Conservation (phyloP, 1,284 basidiomycete species). For the Ganoderma meredithae region DNA sequence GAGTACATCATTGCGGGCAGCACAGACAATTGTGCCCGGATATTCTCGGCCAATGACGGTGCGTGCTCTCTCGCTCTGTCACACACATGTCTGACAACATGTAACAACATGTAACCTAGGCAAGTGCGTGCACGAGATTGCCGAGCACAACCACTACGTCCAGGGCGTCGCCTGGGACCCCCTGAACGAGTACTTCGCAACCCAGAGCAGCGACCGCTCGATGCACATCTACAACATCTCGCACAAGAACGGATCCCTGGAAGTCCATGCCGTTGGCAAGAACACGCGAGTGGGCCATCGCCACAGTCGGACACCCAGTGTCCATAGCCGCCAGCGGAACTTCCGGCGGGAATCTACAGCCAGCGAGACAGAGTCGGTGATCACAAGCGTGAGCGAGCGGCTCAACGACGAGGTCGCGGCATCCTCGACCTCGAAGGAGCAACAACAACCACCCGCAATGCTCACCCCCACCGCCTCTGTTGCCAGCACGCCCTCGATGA, state of each 20-base stretch:
- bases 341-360: slow-evolving; percentile 76
- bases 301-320: slow-evolving; percentile 72
- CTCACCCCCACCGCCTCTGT: slow-evolving; percentile 71
- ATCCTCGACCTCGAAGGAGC: slow-evolving; percentile 33
- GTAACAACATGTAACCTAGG: slow-evolving; percentile 50
- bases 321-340: slow-evolving; percentile 62
- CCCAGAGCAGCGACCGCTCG: slow-evolving; percentile 91
- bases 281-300: slow-evolving; percentile 77
- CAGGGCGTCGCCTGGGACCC: slow-evolving; percentile 98
- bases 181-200: slow-evolving; percentile 93
- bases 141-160: slow-evolving; percentile 93
- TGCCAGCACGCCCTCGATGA: slow-evolving; percentile 61
- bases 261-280: slow-evolving; percentile 86
- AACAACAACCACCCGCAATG: slow-evolving; percentile 45
- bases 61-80: slow-evolving; percentile 27
- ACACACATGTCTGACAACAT: background rate
- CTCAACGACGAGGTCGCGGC: slow-evolving; percentile 42
- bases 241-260: slow-evolving; percentile 71
- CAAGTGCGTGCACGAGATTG: slow-evolving; percentile 83
- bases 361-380: slow-evolving; percentile 75
- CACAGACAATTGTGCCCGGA: slow-evolving; percentile 93
- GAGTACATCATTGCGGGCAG: slow-evolving; percentile 94
- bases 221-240: slow-evolving; percentile 90
- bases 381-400: slow-evolving; percentile 61
- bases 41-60: slow-evolving; percentile 85